These are phyloP conservation scores for Sporisorium sorghi DNA, from an alignment of 1,284 basidiomycete genomes.

Conservation along the genomic window DNA sequence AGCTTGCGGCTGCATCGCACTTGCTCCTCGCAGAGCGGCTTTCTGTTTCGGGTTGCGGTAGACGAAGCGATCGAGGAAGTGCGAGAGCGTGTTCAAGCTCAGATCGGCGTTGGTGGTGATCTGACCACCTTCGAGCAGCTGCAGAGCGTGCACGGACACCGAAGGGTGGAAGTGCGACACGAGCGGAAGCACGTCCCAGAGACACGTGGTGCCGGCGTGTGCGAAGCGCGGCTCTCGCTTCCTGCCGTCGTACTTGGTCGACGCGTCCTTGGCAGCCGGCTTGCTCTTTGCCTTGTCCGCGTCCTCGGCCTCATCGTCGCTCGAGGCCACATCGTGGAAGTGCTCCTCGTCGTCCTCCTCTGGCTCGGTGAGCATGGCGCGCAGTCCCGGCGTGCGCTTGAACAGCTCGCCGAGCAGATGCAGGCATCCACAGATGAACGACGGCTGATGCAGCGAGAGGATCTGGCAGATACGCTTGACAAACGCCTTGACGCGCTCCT, in stretches of 20 bases:
- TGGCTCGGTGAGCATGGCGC: constrained; percentile 75
- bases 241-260: constrained; percentile 57
- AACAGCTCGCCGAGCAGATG: constrained; percentile 77
- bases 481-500: constrained; percentile 81
- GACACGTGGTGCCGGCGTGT: constrained; percentile 77
- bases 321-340: constrained; percentile 71
- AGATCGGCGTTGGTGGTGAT: constrained; percentile 88
- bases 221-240: constrained; percentile 93
- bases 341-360: constrained; percentile 72
- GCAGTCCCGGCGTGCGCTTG: constrained; percentile 78
- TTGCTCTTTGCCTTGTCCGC: constrained; percentile 19
- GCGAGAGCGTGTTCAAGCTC: constrained; percentile 89
- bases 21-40: constrained; percentile 79
- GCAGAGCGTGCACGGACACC: constrained; percentile 87
- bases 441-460: constrained; percentile 80
- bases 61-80: constrained; percentile 89
- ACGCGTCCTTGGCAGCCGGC: constrained; percentile 19
- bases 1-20: constrained; percentile 83
- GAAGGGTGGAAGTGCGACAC: constrained; percentile 91
- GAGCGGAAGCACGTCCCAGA: constrained; percentile 72
- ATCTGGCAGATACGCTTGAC: constrained; percentile 89
- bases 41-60: constrained; percentile 96
- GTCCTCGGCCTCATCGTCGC: constrained; percentile 54
- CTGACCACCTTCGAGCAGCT: constrained; percentile 77
- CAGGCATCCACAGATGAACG: constrained; percentile 90